Evolutionary conservation across 2,329 filamentous ascomycete species (phyloP).

Genomic region (Neopestalotiopsis clavispora): DNA sequence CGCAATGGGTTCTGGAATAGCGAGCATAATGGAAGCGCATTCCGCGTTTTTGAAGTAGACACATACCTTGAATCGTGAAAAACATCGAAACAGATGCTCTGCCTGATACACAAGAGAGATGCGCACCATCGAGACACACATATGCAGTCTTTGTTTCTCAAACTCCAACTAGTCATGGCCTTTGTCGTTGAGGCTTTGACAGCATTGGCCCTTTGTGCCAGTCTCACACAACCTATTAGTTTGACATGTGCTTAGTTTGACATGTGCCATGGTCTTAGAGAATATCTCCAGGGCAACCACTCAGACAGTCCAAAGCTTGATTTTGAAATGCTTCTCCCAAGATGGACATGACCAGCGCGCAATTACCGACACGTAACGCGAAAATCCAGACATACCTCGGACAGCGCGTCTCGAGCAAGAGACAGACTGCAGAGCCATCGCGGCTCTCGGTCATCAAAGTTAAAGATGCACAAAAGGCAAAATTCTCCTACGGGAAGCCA

Average conservation of each 20-base stretch:
- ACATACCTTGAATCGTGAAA: not conserved
- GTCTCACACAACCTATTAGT: not conserved
- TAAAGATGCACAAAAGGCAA: constrained; percentile 9
- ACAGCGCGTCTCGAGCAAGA: not conserved
- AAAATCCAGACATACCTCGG: not conserved
- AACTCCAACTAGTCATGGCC: not conserved
- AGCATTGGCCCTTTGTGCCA: not conserved
- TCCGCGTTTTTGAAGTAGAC: too few species aligned
- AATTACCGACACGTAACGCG: not conserved
- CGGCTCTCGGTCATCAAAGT: constrained; percentile 5
- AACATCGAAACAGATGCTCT: not conserved
- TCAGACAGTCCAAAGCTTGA: not conserved
- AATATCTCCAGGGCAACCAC: not conserved
- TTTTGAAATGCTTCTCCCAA: not conserved
- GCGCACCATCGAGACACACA: not conserved
- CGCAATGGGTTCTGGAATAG: too few species aligned
- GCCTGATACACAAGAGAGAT: not conserved
- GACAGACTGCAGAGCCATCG: constrained; percentile 3
- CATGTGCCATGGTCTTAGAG: not conserved
- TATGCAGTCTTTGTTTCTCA: not conserved
- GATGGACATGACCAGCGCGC: constrained; percentile 3
- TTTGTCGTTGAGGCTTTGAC: not conserved
- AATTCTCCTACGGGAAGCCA: constrained; percentile 20
- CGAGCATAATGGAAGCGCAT: too few species aligned
- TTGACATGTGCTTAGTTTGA: not conserved